Percentiles rank a stretch among this genome's conserved stretches.
phyloP scores from a whole-genome alignment of 78 protist genomes.

The Mastigamoeba balamuthi region DNA sequence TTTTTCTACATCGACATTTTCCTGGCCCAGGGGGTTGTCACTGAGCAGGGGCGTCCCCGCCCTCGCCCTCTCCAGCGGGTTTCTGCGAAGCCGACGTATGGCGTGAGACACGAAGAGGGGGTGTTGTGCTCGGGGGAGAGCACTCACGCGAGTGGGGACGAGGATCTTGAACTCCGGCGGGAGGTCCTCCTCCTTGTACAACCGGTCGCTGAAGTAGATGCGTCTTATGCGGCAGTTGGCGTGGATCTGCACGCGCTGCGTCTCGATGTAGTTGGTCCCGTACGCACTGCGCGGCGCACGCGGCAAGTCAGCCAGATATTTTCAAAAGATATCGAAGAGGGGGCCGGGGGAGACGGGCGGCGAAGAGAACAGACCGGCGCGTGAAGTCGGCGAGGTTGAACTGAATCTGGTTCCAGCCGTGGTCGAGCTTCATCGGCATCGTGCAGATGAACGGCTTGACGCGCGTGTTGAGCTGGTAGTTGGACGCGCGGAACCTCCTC shows the following conservation, averaged over 20 bases:
- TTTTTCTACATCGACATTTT: too few species aligned
- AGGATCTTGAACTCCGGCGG: constrained; percentile 83
- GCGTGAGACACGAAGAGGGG: too few species aligned
- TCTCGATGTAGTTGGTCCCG: constrained; percentile 92
- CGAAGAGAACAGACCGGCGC: constrained; percentile 5
- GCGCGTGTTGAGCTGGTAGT: constrained; percentile 56
- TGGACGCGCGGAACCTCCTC: constrained; percentile 90
- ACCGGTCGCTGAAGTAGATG: constrained; percentile 84
- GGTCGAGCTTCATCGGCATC: constrained; percentile 94
- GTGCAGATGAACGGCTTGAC: constrained; percentile 88
- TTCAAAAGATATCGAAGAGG: too few species aligned
- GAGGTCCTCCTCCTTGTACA: constrained; percentile 91
- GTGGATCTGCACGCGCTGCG: constrained; percentile 74
- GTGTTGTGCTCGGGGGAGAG: too few species aligned
- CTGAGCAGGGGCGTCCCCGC: too few species aligned
- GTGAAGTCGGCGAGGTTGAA: constrained; percentile 90
- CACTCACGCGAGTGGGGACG: constrained; percentile 1
- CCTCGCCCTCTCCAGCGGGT: too few species aligned
- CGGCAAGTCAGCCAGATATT: not conserved
- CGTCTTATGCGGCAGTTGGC: constrained; percentile 74
- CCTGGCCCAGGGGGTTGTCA: too few species aligned
- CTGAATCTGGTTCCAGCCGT: constrained; percentile 95
- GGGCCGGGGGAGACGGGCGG: not conserved
- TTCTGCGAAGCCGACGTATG: too few species aligned
- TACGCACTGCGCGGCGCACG: constrained; percentile 47